Conservation (phyloP, 768 basidiomycete genomes). For the Tulasnella sp. region DNA sequence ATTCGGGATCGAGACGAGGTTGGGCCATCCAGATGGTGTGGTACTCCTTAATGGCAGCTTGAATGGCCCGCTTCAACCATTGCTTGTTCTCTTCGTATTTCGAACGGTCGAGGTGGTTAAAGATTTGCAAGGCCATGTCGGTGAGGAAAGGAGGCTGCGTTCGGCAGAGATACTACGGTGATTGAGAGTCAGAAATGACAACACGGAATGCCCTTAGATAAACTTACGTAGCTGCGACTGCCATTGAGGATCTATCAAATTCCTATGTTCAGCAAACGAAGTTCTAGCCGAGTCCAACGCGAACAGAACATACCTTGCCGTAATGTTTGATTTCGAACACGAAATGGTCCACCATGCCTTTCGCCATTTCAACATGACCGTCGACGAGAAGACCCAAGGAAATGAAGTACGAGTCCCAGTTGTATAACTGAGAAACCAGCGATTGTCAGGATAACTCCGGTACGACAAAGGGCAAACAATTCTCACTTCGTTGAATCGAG, state of each 20-base stretch:
- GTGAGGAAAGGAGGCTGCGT: conserved; percentile 98
- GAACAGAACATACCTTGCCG: conserved; percentile 47
- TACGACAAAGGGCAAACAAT: background rate
- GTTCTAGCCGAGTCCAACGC: background rate
- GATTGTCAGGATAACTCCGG: background rate
- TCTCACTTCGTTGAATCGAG: conserved; percentile 84
- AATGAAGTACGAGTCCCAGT: conserved; percentile 96
- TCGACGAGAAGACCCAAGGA: conserved; percentile 90
- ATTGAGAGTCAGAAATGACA: conserved; percentile 26
- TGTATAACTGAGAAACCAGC: conserved; percentile 55
- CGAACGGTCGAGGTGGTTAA: conserved; percentile 85
- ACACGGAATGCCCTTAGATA: background rate
- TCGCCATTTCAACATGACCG: conserved; percentile 87
- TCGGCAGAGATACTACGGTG: conserved; percentile 70
- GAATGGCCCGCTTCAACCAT: conserved; percentile 94
- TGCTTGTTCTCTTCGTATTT: conserved; percentile 70
- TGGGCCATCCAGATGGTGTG: conserved; percentile 95
- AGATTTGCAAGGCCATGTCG: conserved; percentile 97
- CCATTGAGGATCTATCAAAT: conserved; percentile 69
- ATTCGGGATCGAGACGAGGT: conserved; percentile 89
- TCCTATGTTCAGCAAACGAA: background rate
- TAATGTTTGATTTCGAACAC: conserved; percentile 99
- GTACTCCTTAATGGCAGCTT: conserved; percentile 97
- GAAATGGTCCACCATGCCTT: conserved; percentile 98
- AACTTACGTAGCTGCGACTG: conserved; percentile 59